phyloP scores from a whole-genome alignment of 371 early-diverging fungal species.

The Apophysomyces elegans region DNA sequence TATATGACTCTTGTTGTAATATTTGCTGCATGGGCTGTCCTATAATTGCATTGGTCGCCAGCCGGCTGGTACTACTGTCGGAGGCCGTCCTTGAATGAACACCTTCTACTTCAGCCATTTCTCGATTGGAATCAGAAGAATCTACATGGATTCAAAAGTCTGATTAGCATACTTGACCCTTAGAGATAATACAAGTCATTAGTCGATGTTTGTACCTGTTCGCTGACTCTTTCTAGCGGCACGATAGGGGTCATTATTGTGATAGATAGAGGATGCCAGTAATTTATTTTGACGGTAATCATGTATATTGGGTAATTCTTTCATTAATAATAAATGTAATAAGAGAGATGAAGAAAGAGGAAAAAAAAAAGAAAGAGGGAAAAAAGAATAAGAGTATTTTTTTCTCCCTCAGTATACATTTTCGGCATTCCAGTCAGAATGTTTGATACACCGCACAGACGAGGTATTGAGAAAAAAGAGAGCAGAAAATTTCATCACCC shows the following conservation, averaged over 20 bases:
- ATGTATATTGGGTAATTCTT: not conserved
- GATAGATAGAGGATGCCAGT: not conserved
- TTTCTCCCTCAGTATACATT: constrained; percentile 7
- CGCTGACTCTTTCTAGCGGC: not conserved
- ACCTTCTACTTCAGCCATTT: constrained; percentile 24
- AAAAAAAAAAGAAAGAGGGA: not conserved
- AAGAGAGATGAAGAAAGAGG: not conserved
- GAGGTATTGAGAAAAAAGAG: not conserved
- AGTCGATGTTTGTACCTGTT: not conserved
- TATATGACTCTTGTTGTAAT: not conserved
- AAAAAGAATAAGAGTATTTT: not conserved
- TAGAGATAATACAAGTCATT: too few species aligned
- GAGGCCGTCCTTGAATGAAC: constrained; percentile 46
- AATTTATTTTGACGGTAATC: constrained; percentile 1
- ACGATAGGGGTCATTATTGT: constrained; percentile 14
- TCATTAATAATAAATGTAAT: not conserved
- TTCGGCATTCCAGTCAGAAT: constrained; percentile 8
- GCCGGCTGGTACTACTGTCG: constrained; percentile 46
- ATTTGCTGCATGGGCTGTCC: constrained; percentile 11
- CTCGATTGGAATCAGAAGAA: not conserved
- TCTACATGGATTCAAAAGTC: not conserved
- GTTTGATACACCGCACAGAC: constrained; percentile 10
- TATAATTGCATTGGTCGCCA: constrained; percentile 16
- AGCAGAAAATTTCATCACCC: not conserved
- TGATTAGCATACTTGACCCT: too few species aligned